A percentile compares a stretch with the other conserved stretches of the same genome.
Evolutionary conservation across 108 stramenopile species (phyloP).

Genomic region (Cyclostephanos invisitatus): DNA sequence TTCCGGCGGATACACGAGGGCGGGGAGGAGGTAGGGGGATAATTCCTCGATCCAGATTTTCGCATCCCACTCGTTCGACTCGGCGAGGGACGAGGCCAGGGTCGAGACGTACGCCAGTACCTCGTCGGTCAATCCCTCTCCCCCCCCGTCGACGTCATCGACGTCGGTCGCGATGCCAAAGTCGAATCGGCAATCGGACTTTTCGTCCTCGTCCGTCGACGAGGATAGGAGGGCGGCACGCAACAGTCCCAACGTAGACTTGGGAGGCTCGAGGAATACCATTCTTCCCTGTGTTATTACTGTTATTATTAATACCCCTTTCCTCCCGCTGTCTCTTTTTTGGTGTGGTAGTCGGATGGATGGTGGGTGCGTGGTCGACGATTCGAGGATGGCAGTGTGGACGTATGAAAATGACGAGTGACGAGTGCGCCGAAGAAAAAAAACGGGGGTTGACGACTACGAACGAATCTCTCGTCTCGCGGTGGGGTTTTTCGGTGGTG

Average conservation of each 20-base stretch:
- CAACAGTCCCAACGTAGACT: constrained; percentile 56
- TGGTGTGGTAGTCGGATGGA: too few species aligned
- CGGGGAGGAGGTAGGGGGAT: constrained; percentile 61
- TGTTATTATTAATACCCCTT: too few species aligned
- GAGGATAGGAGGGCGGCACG: constrained; percentile 59
- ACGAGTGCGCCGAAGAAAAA: too few species aligned
- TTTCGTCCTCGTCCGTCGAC: constrained; percentile 8
- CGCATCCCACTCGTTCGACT: constrained; percentile 56
- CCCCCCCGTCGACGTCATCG: constrained; percentile 15
- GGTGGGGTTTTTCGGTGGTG: too few species aligned
- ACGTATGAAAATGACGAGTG: too few species aligned
- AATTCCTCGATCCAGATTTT: constrained; percentile 62
- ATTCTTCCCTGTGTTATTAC: too few species aligned
- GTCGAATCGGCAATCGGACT: constrained; percentile 19
- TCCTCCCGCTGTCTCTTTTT: too few species aligned
- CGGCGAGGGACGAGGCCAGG: constrained; percentile 66
- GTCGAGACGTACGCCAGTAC: constrained; percentile 81
- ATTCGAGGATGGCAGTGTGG: too few species aligned
- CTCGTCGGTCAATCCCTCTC: too few species aligned
- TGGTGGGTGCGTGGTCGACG: too few species aligned
- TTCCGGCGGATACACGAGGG: not conserved
- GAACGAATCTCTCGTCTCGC: too few species aligned
- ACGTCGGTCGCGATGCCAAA: constrained; percentile 26
- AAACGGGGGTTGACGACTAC: too few species aligned
- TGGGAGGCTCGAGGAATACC: constrained; percentile 79